Base-by-base conservation (phyloP, 2,329 filamentous ascomycete species). In the Ophiostoma sp. region DNA sequence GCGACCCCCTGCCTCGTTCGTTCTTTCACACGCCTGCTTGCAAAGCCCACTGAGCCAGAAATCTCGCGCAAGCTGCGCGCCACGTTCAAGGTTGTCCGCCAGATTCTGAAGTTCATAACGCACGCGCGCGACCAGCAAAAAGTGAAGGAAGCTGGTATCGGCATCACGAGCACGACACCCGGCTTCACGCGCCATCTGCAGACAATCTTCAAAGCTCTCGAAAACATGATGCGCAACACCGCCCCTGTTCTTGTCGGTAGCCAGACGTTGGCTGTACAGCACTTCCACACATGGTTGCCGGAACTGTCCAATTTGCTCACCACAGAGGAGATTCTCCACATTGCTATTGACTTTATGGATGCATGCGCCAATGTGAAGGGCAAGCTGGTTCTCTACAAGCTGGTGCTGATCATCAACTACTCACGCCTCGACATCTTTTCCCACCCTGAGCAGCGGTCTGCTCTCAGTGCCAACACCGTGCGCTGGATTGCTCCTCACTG, bases 201-300 rank as follows among this genome's bases (percentile, higher is more conserved):
- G 71, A 88, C 85, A 45, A 92, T 98, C 49, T 98, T 98, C 81
- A 93, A 93, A 76, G 90, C 92, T 1, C 83, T 99, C 38, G 93
- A 98, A 78, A 83, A 85, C 16, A 86, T 99, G 79, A 97, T 99
- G 92, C 87, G 89, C 70, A 97, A 92, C 76, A 83, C 88, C 1
- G 90, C 92, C 2, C 91, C 95, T 0, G 88, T 93, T 18, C 81
- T 98, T 38, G 91, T 98, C 14, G 95, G 95, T 45, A 98, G 91
- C 71, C 96, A 99, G 79, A 98, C 95, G 0, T 81, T 99, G 65
- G 88, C 96, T 2, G 93, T 98, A 12, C 95, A 99, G 77, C 92
- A 98, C 76, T 96, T 98, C 76, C 94, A 98, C 76, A 91, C 91
- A 0, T 99, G 95, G 95, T 81, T 99, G n/a, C 94, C 95, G 0